Evolutionary conservation across 2,329 filamentous ascomycete species (phyloP).

Genomic region (Cercospora janseana): DNA sequence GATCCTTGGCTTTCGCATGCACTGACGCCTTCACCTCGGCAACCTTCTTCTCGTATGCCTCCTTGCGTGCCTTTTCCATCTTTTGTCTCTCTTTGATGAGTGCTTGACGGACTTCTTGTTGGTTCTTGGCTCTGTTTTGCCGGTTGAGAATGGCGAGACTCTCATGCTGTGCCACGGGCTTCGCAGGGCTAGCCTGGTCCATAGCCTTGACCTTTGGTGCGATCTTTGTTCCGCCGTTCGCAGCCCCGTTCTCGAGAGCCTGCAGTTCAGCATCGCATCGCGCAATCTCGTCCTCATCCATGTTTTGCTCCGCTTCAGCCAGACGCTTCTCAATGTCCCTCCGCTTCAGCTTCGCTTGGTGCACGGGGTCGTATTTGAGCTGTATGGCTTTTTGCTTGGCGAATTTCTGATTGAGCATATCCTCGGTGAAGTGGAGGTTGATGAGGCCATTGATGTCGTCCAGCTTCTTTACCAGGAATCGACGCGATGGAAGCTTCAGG

Average conservation of each 20-base stretch:
- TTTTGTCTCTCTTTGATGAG: slow-evolving; percentile 69
- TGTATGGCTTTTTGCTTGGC: slow-evolving; percentile 67
- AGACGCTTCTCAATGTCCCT: slow-evolving; percentile 64
- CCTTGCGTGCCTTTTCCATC: slow-evolving; percentile 47
- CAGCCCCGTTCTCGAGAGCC: slow-evolving; percentile 65
- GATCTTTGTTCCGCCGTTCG: slow-evolving; percentile 53
- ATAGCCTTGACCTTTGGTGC: slow-evolving; percentile 45
- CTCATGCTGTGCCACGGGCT: slow-evolving; percentile 49
- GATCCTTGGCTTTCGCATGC: slow-evolving; percentile 31
- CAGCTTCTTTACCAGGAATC: slow-evolving; percentile 67
- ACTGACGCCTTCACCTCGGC: slow-evolving; percentile 50
- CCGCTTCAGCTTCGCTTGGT: slow-evolving; percentile 66
- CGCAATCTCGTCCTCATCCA: slow-evolving; percentile 59
- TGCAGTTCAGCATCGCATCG: slow-evolving; percentile 51
- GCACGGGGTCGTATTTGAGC: slow-evolving; percentile 49
- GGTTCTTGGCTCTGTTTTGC: slow-evolving; percentile 78
- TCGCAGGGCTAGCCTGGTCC: slow-evolving; percentile 25
- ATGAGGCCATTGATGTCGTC: slow-evolving; percentile 77
- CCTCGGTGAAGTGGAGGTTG: slow-evolving; percentile 76
- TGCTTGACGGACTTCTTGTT: slow-evolving; percentile 86
- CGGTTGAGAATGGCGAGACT: slow-evolving; percentile 81
- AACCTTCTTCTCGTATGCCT: slow-evolving; percentile 49
- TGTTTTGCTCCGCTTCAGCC: slow-evolving; percentile 63
- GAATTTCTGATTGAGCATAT: slow-evolving; percentile 77
- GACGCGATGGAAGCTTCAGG: slow-evolving; percentile 70